Base-by-base conservation (phyloP, 345 rosid genomes). In the Lepidium sativum region DNA sequence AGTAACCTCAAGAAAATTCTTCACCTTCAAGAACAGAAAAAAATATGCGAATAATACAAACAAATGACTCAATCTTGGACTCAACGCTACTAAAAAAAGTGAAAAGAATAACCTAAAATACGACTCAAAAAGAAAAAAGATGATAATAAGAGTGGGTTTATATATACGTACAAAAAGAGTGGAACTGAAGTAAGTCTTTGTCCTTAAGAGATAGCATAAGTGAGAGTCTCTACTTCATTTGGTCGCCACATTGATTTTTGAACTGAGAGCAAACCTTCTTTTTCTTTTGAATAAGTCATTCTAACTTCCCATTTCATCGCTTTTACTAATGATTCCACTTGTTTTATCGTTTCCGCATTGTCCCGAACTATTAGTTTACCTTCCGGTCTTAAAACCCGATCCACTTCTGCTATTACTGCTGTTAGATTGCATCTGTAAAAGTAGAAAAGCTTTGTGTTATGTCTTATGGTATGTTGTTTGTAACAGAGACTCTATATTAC, bases 241-340 rank as follows among this genome's bases (percentile, higher is more conserved):
- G 99, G 97, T 25, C 96, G 84, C 97, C 99, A 95, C 52, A 62
- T 51, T 54, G 97, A 82, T 67, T 95, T 95, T 61, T 85, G 84
- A 61, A 91, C 86, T 20, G 82, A 83, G 6, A 95, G 91, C 81
- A 95, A 79, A 16, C 96, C 95, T 71, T 88, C 97, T 20, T 81
- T 84, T 38, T 82, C 89, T 75, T 86, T 88, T 0, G 95, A 75
- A 76, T 78, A 91, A 8, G 82, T 91, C 91, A 85, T 72, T 3
- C 85, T 82, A 40, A 95, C 85, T 64, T 85, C 85, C 99, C 97
- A 95, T 6, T 86, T 78, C 95, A 88, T 81, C 0, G 94, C 68
- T 47, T 76, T 78, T 13, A 72, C 67, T 84, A 83, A 55, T 39
- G 66, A 68, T 83, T 91, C 97, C 34, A 88, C 67, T 74, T 80